Base-by-base conservation (phyloP, 2,329 filamentous ascomycete genomes). In the Fusarium pseudonygamai region DNA sequence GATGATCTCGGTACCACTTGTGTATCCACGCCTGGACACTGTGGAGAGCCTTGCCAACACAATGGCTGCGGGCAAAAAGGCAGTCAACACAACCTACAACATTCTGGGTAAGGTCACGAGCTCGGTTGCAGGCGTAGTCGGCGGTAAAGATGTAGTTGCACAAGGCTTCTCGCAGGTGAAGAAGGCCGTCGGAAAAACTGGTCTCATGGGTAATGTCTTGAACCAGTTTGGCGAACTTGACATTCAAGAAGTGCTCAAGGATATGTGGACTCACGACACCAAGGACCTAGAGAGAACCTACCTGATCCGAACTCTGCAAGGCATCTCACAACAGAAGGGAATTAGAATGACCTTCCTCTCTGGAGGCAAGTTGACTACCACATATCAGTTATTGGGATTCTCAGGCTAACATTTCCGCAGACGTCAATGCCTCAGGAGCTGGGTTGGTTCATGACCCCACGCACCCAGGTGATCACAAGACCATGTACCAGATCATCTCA, bases 211-310 rank as follows among this genome's bases (percentile, higher is more conserved):
- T 71, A 93, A 94, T 65, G 95, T 98, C 43, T 86, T 99, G 55
- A 98, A 95, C 84, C 95, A 97, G 40, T 99, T 99, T 81, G 96
- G 96, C 61, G 96, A 98, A 75, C 92, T 99, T 69, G 96, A 98
- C 78, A 90, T 98, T 57, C 91, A 96, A 60, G 96, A 99, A 83
- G 96, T 98, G 80, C 85, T 98, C 66, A 92, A 96, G 79, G 96
- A 99, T 81, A 92, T 97, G 87, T 99, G 96, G 96, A 99, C 96
- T 28, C 96, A 99, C 79, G 96, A 98, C 58, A 95, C 93, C 59
- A 99, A 98, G 88, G 96, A 99, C 78, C 90, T 99, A 45, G 96
- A 99, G 84, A 89, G 96, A 64, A 99, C 96, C 12, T 99, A 99
- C 81, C 87, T 99, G 70, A 97, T 99, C 80, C 92, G 96, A 73